Base-by-base conservation (phyloP, 768 basidiomycete genomes). In the Filobasidium floriforme region DNA sequence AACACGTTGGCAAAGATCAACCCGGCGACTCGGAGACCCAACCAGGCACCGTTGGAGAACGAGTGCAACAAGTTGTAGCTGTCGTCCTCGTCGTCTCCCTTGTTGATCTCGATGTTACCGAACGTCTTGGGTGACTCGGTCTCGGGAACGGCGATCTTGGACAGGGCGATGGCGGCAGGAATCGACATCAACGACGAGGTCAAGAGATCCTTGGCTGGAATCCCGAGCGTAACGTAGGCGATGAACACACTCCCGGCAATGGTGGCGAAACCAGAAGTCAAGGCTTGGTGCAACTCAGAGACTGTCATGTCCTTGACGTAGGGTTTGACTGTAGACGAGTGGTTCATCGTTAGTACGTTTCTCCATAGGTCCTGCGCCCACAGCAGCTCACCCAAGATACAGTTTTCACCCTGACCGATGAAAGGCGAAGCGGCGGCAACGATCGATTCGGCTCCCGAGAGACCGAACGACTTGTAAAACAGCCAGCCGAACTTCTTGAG, bases 371-470 rank as follows among this genome's bases (percentile, higher is more conserved):
- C 46, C 6, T 18, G 46, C 22, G 5, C 54, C 3, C 9, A 37
- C 32, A 4, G 3, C 4, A 37, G 26, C 54, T 57, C 54, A 57
- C 54, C 54, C 54, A 92, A 81, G 78, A 90, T 90, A 55, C 89
- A 90, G 26, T 87, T 88, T 77, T 92, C 91, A 75, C 89, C 91
- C 79, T 89, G 88, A 24, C 92, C 92, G 70, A 94, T 86, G 84
- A 89, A 94, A n/a, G 92, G 92, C 0, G 90, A 92, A 18, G 90
- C 87, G 59, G 92, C 86, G 32, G 92, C 91, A 51, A 94, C 90
- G 65, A 94, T 88, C 41, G 92, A 91, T 75, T 94, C 92, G 3
- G 90, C 92, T 66, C 92, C 92, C n/a, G 92, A 92, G 41, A 94
- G 84, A 69, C 89, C 87, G 85, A 94, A 84, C 61, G 89, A 79